These are phyloP conservation scores for Fusarium austroafricanum DNA, from an alignment of 2,329 filamentous ascomycete species.

Conservation along the genomic window DNA sequence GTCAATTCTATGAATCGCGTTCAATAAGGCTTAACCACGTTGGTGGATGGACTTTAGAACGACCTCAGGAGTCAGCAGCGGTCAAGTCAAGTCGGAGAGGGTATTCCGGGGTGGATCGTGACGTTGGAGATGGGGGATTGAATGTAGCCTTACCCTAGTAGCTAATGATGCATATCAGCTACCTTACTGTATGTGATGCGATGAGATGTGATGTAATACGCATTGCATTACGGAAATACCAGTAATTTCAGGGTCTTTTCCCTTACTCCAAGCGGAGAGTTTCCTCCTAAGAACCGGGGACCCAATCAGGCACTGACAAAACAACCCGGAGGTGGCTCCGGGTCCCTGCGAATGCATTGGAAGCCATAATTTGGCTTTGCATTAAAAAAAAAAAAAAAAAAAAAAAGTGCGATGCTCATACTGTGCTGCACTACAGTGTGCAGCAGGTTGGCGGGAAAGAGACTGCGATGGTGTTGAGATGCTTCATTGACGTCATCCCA, in stretches of 20 bases:
- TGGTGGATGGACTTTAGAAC: too few relatives aligned
- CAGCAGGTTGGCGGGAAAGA: conserved; percentile 3
- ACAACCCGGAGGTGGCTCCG: conserved; percentile 1
- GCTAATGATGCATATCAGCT: conserved; percentile 3
- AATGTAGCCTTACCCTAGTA: background rate
- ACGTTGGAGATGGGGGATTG: background rate
- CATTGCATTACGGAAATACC: background rate
- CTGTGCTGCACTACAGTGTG: background rate
- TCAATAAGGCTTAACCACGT: conserved; percentile 1
- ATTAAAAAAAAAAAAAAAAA: background rate
- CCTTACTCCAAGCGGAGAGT: conserved; percentile 29
- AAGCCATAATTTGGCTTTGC: background rate
- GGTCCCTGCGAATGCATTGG: background rate
- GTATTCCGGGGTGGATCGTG: conserved; percentile 32
- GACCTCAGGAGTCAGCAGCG: background rate
- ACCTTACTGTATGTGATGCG: background rate
- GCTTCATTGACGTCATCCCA: conserved; percentile 45
- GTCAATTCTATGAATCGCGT: background rate
- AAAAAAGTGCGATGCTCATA: background rate
- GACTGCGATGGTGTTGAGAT: conserved; percentile 21
- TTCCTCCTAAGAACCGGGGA: conserved; percentile 35
- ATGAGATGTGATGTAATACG: background rate
- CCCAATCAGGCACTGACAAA: background rate
- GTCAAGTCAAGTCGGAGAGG: conserved; percentile 32
- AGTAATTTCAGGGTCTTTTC: conserved; percentile 12